These are phyloP conservation scores for Termitomyces sp. DNA, from an alignment of 768 basidiomycete genomes.

Conservation along the genomic window DNA sequence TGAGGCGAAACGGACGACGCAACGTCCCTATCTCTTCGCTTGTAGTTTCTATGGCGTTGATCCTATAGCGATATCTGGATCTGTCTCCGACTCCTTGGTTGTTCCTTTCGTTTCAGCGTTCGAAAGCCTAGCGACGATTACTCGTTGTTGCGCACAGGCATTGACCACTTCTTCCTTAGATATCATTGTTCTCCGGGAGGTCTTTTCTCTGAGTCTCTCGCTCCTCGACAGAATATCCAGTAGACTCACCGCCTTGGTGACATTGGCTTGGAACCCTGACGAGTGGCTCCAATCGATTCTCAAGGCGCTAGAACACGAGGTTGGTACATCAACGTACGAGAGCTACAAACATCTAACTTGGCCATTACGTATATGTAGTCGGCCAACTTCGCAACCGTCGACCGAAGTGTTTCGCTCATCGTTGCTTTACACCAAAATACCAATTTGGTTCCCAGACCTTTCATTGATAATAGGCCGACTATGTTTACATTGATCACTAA, in stretches of 20 bases:
- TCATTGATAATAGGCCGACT: slow-evolving; percentile 47
- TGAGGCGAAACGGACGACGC: slow-evolving; percentile 22
- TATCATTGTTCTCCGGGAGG: slow-evolving; percentile 34
- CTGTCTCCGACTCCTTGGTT: slow-evolving; percentile 20
- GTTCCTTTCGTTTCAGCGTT: slow-evolving; percentile 55
- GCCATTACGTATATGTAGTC: slow-evolving; percentile 35
- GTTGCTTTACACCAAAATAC: slow-evolving; percentile 49
- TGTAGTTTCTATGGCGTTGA: slow-evolving; percentile 55
- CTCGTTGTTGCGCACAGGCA: slow-evolving; percentile 33
- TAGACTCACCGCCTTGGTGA: slow-evolving; percentile 31
- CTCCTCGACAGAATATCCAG: slow-evolving; percentile 47
- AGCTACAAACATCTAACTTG: not conserved
- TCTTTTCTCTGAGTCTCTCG: slow-evolving; percentile 44
- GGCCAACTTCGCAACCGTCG: slow-evolving; percentile 61
- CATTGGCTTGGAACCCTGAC: slow-evolving; percentile 54
- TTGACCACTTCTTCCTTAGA: slow-evolving; percentile 27
- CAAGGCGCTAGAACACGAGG: slow-evolving; percentile 48
- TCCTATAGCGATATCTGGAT: slow-evolving; percentile 13
- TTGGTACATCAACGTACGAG: slow-evolving; percentile 22
- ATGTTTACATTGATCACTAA: slow-evolving; percentile 60
- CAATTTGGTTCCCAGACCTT: slow-evolving; percentile 44
- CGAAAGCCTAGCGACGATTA: slow-evolving; percentile 46
- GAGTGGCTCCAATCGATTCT: slow-evolving; percentile 60
- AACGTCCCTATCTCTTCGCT: slow-evolving; percentile 49
- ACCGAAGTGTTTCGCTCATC: slow-evolving; percentile 52